phyloP scores from a whole-genome alignment of 331 rosid species.

The Quercus lobata region DNA sequence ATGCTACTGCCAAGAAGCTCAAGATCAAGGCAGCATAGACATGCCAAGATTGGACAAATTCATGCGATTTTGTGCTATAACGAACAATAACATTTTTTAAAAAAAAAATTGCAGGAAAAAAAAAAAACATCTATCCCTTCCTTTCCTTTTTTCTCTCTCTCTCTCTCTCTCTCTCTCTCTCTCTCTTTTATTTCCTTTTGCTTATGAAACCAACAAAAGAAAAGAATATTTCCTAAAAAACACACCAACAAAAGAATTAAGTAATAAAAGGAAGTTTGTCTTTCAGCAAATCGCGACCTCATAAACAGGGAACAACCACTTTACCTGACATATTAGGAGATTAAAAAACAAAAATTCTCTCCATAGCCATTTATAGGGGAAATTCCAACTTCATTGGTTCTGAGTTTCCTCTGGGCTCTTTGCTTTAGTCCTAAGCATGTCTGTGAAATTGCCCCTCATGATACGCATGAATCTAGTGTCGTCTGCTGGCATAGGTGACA shows the following conservation, averaged over 20 bases:
- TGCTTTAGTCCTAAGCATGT: constrained; percentile 80
- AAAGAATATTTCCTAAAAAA: no score
- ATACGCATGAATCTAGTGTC: constrained; percentile 91
- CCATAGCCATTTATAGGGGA: background rate
- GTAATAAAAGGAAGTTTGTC: background rate
- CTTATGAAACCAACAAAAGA: background rate
- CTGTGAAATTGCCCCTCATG: constrained; percentile 84
- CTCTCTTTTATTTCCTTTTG: no score
- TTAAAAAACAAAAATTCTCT: constrained; percentile 2
- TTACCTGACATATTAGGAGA: constrained; percentile 15
- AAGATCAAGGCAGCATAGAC: background rate
- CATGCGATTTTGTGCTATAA: background rate
- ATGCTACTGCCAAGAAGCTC: background rate
- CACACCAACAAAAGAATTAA: background rate
- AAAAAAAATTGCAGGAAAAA: background rate
- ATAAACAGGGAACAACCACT: constrained; percentile 10
- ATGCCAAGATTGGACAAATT: background rate
- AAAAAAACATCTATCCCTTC: background rate
- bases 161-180: background rate
- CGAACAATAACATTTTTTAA: background rate
- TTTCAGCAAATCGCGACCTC: background rate
- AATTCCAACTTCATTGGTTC: constrained; percentile 29
- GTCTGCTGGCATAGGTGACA: constrained; percentile 34
- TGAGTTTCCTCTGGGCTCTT: constrained; percentile 65
- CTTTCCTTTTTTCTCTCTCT: background rate